Evolutionary conservation across 2,329 filamentous ascomycete species (phyloP), one percentile per base, ranked within the genome.

Genomic region (Colletotrichum lupini): DNA sequence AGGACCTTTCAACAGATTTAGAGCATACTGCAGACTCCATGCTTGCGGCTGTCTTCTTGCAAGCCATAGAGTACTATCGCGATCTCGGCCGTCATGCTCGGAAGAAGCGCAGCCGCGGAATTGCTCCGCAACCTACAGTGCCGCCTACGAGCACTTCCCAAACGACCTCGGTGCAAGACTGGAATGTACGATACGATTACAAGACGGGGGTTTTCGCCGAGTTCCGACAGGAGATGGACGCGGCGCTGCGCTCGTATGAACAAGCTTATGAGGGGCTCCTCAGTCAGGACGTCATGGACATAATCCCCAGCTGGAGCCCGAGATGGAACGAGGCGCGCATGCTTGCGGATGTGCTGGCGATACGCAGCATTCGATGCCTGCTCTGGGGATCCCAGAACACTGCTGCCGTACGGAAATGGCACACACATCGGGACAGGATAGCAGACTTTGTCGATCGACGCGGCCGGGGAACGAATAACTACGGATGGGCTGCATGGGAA

Each of bases 401-500:
- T 35, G 87, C 92, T 55, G 95, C 95, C 3, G 93, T 94, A 7
- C 91, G 94, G 68, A 90, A 92, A 68, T 98, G 96, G 96, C 87
- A 92, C 71, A 87, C 86, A 49, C 97, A 98, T 81, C 91, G 92
- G 74, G 89, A 92, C 68, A 90, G 92, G 68, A 91, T 96, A 75
- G 88, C 88, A 68, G 93, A 94, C 77, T 90, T 98, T 65, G 86
- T 98, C 19, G 94, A 98, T 79, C 89, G 94, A 22, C 91, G 93
- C 76, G 95, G 95, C 4, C 94, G 94, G 77, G 96, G 96, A 0
- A 95, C 94, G 3, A 90, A 91, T 37, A 97, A 94, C 76, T 98
- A 98, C 81, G 94, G 95, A 6, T 98, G 95, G 94, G 90, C 95
- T 78, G 95, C 96, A 2, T 99, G 96, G 95, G 93, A 98, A 83